Evolutionary conservation across 2,329 filamentous ascomycete species (phyloP).

Genomic region (Cladophialophora psammophila): DNA sequence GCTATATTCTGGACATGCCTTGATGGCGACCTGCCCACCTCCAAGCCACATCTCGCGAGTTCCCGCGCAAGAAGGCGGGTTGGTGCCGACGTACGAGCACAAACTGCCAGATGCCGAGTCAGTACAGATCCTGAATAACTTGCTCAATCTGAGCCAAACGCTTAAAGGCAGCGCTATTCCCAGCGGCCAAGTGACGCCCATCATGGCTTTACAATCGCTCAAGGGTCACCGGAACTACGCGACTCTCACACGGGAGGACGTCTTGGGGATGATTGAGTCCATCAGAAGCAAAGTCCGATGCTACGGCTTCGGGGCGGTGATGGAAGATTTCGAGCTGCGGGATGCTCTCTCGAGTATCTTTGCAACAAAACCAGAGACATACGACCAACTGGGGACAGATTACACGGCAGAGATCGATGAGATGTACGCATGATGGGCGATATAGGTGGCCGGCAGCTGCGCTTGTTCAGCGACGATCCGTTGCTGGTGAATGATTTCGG

Average conservation of each 20-base stretch:
- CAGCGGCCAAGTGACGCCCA: constrained; percentile 74
- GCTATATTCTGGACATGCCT: constrained; percentile 79
- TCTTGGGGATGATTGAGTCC: constrained; percentile 74
- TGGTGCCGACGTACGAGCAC: constrained; percentile 65
- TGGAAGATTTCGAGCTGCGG: constrained; percentile 70
- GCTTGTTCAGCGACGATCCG: not conserved
- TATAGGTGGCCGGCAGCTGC: not conserved
- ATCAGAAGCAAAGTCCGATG: constrained; percentile 83
- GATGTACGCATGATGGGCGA: constrained; percentile 36
- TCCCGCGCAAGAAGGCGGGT: constrained; percentile 46
- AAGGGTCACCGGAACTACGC: constrained; percentile 72
- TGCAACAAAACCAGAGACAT: constrained; percentile 58
- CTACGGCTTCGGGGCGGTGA: constrained; percentile 79
- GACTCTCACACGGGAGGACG: constrained; percentile 72
- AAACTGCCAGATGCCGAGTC: constrained; percentile 78
- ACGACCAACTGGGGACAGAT: constrained; percentile 37
- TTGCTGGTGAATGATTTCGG: constrained; percentile 2
- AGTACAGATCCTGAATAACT: constrained; percentile 71
- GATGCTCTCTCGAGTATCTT: constrained; percentile 79
- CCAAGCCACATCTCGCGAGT: constrained; percentile 65
- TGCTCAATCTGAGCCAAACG: constrained; percentile 83
- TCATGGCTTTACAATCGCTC: constrained; percentile 92
- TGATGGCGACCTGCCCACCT: constrained; percentile 92
- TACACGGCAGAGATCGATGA: constrained; percentile 39
- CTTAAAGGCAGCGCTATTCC: constrained; percentile 76